phyloP scores from a whole-genome alignment of 1,284 basidiomycete genomes.

The Fomes fomentarius region DNA sequence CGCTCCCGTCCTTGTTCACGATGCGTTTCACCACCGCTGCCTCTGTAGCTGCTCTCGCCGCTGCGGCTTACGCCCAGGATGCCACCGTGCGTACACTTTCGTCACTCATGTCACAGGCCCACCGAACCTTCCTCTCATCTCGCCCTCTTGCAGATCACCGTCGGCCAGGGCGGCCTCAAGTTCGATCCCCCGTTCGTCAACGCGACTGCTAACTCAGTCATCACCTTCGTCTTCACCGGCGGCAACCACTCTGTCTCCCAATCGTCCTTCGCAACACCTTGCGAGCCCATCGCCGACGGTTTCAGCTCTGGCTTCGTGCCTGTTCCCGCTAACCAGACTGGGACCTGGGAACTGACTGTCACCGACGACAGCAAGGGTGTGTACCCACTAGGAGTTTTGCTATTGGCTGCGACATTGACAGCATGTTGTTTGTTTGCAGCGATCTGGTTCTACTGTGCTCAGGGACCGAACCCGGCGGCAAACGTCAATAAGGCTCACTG shows the following conservation, averaged over 20 bases:
- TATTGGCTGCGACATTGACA: no score
- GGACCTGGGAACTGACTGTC: slow-evolving; percentile 41
- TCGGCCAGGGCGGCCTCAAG: slow-evolving; percentile 41
- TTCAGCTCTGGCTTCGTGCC: slow-evolving; percentile 52
- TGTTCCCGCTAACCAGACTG: slow-evolving; percentile 25
- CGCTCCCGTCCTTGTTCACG: no score
- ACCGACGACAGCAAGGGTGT: no score
- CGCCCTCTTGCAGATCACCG: slow-evolving; percentile 28
- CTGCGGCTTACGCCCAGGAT: no score
- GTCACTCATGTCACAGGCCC: no score
- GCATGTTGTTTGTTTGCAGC: slow-evolving; percentile 41
- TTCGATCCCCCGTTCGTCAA: slow-evolving; percentile 48
- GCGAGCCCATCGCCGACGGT: slow-evolving; percentile 43
- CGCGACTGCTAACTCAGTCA: slow-evolving; percentile 45
- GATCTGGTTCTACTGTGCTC: slow-evolving; percentile 66
- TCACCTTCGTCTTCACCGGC: slow-evolving; percentile 52
- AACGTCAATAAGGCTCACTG: slow-evolving; percentile 44
- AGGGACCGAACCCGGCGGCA: no score
- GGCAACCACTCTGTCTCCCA: slow-evolving; percentile 61
- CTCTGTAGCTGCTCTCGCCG: no score
- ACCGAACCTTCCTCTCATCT: no score
- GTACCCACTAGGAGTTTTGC: no score
- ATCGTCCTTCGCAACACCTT: slow-evolving; percentile 49
- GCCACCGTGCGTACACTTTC: no score
- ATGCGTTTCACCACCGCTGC: no score